Evolutionary conservation across 805 yeast species (phyloP), one percentile per base, ranked within the genome.

Genomic region (Yamadazyma takamatsuzukensis): DNA sequence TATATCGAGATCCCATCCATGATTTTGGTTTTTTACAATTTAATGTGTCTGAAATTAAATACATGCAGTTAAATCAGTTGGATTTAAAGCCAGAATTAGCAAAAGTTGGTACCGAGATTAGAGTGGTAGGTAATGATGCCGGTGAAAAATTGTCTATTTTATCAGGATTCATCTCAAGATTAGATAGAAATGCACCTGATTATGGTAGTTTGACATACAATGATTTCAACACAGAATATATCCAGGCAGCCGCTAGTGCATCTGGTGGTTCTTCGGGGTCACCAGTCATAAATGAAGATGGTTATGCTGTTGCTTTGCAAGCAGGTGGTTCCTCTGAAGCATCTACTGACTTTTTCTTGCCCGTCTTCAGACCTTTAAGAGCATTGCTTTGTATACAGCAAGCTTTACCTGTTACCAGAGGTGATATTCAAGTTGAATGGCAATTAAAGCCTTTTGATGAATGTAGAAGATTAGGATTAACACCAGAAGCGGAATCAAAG

Each of bases 191-290:
- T 54, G 94, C 96, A 5, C 97, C 97, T 2, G 95, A 85, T 43
- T 89, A 89, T 50, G 97, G 96, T 30, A 78, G 78, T 17, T 65
- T 83, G 51, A 80, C 94, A 11, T 89, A 88, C 58, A 87, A 85
- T 53, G 97, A 88, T 65, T 88, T 87, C 70, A 87, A 88, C 55
- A 87, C 96, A 1, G 95, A 85, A 56, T 88, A 88, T 59, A 85
- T 88, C 35, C 96, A 88, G 60, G 96, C 96, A 1, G 96, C 97
- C 6, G 96, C 97, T 1, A 76, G 88, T 39, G 96, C 97, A 0
- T 82, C 95, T 12, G 97, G 97, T 18, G 97, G 97, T 3, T 87
- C 96, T 3, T 81, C 93, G 30, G 97, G 97, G 6, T 86, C 96
- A 3, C 97, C 97, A 0, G 97, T 89, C n/a, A 95, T 89, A 2